A percentile compares a stretch with the other conserved stretches of the same genome.
Conservation (phyloP, 2,329 filamentous ascomycete genomes). For the Aspergillus aculeatus region DNA sequence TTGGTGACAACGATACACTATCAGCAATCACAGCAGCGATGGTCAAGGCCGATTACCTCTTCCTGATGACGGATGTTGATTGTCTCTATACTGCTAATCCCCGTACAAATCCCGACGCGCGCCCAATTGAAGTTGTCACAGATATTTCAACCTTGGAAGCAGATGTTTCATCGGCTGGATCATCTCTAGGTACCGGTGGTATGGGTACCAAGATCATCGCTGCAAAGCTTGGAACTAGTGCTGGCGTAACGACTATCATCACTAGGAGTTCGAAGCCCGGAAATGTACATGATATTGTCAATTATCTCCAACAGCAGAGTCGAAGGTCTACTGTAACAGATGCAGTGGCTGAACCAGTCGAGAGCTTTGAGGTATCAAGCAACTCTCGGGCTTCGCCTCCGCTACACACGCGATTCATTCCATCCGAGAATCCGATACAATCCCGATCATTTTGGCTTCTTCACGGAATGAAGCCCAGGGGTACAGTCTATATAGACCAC, state of each 20-base stretch:
- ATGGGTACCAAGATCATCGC: conserved; percentile 98
- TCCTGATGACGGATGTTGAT: conserved; percentile 98
- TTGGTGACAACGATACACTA: conserved; percentile 96
- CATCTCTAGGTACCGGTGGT: conserved; percentile 84
- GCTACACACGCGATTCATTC: conserved; percentile 89
- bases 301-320: conserved; percentile 68
- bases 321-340: conserved; percentile 39
- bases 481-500: conserved; percentile 88
- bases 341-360: conserved; percentile 19
- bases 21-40: conserved; percentile 96
- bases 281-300: conserved; percentile 84
- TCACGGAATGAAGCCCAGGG: conserved; percentile 85
- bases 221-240: conserved; percentile 85
- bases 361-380: conserved; percentile 39
- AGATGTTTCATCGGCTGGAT: conserved; percentile 89
- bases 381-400: conserved; percentile 51
- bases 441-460: conserved; percentile 97
- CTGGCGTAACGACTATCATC: conserved; percentile 93
- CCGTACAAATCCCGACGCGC: conserved; percentile 76
- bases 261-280: conserved; percentile 90
- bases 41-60: conserved; percentile 94
- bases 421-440: conserved; percentile 77
- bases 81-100: conserved; percentile 97
- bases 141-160: conserved; percentile 80
- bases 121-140: conserved; percentile 86